Percentiles rank a stretch among this genome's conserved stretches.
Conservation (phyloP, 192 early-diverging fungal genomes). For the Backusella australiensis region DNA sequence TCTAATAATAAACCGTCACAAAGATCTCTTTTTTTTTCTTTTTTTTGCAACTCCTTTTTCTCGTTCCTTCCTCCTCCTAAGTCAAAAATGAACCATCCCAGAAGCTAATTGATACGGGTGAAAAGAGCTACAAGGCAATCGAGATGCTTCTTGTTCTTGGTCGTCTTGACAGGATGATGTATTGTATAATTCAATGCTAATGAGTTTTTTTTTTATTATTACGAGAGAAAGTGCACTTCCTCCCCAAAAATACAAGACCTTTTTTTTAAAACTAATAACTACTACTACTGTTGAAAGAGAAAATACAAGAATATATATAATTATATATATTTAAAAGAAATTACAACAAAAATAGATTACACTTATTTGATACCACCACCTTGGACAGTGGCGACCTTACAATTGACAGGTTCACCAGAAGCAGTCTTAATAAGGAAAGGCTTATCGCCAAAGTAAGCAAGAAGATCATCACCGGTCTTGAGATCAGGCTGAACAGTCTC, state of each 20-base stretch:
- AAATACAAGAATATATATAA: not conserved
- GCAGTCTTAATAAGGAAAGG: conserved; percentile 40
- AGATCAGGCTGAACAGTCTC: conserved; percentile 93
- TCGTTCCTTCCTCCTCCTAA: not conserved
- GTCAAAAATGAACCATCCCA: too few relatives aligned
- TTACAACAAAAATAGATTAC: not conserved
- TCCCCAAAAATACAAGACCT: too few relatives aligned
- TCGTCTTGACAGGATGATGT: not conserved
- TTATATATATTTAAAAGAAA: not conserved
- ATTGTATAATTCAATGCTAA: not conserved
- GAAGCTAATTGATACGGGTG: too few relatives aligned
- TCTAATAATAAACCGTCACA: not conserved
- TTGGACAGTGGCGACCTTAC: conserved; percentile 60
- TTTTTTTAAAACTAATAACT: not conserved
- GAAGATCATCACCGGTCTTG: conserved; percentile 64
- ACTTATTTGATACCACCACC: conserved; percentile 72
- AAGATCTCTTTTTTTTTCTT: not conserved
- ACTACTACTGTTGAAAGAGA: not conserved
- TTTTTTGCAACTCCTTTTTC: not conserved
- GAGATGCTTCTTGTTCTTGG: not conserved
- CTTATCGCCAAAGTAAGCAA: conserved; percentile 59
- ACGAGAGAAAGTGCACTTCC: not conserved
- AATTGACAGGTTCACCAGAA: conserved; percentile 47
- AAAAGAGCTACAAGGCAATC: not conserved
- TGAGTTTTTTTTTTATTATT: not conserved